These are phyloP conservation scores for Apiotrichum porosum DNA, from an alignment of 1,284 basidiomycete species.

Conservation along the genomic window DNA sequence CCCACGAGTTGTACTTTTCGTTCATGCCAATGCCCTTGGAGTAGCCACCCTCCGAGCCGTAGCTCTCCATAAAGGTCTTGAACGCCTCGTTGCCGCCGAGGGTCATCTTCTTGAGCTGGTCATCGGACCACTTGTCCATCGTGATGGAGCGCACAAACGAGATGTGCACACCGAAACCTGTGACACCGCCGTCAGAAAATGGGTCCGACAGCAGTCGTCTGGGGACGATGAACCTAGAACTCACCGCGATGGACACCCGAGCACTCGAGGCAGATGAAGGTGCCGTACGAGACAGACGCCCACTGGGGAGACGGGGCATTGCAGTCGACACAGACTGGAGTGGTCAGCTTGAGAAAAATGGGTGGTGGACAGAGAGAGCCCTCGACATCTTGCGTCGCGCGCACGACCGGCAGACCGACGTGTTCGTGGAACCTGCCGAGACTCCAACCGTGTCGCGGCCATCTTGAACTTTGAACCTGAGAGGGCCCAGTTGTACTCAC, in stretches of 20 bases:
- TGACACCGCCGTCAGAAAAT: too few relatives aligned
- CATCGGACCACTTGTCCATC: slow-evolving; percentile 92
- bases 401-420: too few relatives aligned
- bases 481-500: too few relatives aligned
- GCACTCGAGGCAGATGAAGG: slow-evolving; percentile 87
- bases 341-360: too few relatives aligned
- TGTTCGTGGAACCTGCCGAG: too few relatives aligned
- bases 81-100: slow-evolving; percentile 80
- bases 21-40: slow-evolving; percentile 62
- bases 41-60: slow-evolving; percentile 70
- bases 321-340: slow-evolving; percentile 67
- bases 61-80: slow-evolving; percentile 68
- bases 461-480: too few relatives aligned
- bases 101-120: slow-evolving; percentile 87
- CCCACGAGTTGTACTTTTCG: slow-evolving; percentile 87
- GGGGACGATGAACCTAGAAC: too few relatives aligned
- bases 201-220: neutral
- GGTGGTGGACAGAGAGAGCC: neutral
- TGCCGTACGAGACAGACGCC: slow-evolving; percentile 64
- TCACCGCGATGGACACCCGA: slow-evolving; percentile 79
- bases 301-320: slow-evolving; percentile 82
- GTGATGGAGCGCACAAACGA: slow-evolving; percentile 88
- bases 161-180: slow-evolving; percentile 44
- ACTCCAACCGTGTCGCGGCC: too few relatives aligned
- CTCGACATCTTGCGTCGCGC: too few relatives aligned